phyloP scores from a whole-genome alignment of 2,329 filamentous ascomycete species.

The Aureobasidium lini region DNA sequence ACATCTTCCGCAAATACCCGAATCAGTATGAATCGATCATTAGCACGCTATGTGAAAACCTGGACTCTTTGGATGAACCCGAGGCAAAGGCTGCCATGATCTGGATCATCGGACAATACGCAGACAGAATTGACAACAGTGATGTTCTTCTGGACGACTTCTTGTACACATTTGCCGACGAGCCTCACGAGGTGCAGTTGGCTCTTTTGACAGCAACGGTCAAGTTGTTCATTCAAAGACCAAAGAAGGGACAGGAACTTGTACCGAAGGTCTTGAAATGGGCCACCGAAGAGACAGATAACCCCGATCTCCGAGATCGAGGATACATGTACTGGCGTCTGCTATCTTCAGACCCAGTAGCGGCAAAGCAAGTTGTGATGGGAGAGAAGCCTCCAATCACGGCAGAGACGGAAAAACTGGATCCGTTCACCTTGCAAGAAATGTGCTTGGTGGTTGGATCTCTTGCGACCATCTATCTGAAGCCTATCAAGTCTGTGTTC shows the following conservation, averaged over 20 bases:
- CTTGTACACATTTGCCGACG: conserved; percentile 84
- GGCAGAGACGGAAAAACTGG: conserved; percentile 89
- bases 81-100: conserved; percentile 98
- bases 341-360: conserved; percentile 80
- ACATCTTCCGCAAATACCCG: conserved; percentile 98
- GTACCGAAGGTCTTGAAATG: conserved; percentile 95
- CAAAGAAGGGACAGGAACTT: conserved; percentile 86
- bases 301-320: conserved; percentile 88
- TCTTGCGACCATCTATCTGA: conserved; percentile 92
- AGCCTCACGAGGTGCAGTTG: conserved; percentile 91
- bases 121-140: conserved; percentile 93
- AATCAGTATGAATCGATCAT: conserved; percentile 99
- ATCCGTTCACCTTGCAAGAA: conserved; percentile 85
- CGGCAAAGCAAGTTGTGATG: conserved; percentile 87
- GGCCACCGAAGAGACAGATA: conserved; percentile 99
- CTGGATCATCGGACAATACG: conserved; percentile 98
- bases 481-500: conserved; percentile 96
- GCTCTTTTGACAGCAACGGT: conserved; percentile 92
- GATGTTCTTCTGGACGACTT: conserved; percentile 93
- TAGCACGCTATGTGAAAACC: conserved; percentile 85
- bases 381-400: conserved; percentile 95
- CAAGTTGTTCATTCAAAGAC: conserved; percentile 94
- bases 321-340: conserved; percentile 99
- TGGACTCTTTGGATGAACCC: conserved; percentile 93
- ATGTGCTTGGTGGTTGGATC: conserved; percentile 96